A percentile compares a stretch with the other conserved stretches of the same genome.
phyloP scores from a whole-genome alignment of 2,329 filamentous ascomycete species.

The Chrysoporthe austroafricana region DNA sequence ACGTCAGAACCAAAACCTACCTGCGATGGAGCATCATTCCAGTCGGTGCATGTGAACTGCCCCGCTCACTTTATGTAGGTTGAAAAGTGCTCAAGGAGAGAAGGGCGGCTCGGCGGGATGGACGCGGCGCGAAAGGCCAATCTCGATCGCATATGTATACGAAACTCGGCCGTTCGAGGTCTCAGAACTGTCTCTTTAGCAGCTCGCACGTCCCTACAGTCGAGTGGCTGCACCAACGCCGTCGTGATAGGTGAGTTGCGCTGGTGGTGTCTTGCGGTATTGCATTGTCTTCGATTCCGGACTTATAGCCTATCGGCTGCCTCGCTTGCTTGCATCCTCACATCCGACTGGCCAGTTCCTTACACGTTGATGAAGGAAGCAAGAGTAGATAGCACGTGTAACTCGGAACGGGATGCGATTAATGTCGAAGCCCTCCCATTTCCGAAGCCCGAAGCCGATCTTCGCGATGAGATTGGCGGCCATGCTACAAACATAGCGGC shows the following conservation, averaged over 20 bases:
- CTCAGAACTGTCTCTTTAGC: constrained; percentile 20
- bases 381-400: not conserved
- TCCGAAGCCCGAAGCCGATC: not conserved
- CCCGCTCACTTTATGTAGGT: not conserved
- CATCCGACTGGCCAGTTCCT: not conserved
- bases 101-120: too few species aligned
- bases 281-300: not conserved
- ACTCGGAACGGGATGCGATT: not conserved
- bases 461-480: not conserved
- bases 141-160: constrained; percentile 12
- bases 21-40: not conserved
- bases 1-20: not conserved
- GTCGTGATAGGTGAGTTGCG: constrained; percentile 10
- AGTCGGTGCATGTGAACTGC: not conserved
- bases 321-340: not conserved
- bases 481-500: not conserved
- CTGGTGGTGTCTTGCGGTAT: constrained; percentile 16
- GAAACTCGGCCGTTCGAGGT: constrained; percentile 22
- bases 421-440: not conserved
- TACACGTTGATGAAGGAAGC: not conserved
- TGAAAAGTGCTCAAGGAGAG: not conserved
- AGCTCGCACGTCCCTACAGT: not conserved
- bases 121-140: not conserved
- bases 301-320: not conserved
- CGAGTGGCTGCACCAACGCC: constrained; percentile 12